Conservation (phyloP, 2,329 filamentous ascomycete genomes). For the Fusarium euwallaceae region DNA sequence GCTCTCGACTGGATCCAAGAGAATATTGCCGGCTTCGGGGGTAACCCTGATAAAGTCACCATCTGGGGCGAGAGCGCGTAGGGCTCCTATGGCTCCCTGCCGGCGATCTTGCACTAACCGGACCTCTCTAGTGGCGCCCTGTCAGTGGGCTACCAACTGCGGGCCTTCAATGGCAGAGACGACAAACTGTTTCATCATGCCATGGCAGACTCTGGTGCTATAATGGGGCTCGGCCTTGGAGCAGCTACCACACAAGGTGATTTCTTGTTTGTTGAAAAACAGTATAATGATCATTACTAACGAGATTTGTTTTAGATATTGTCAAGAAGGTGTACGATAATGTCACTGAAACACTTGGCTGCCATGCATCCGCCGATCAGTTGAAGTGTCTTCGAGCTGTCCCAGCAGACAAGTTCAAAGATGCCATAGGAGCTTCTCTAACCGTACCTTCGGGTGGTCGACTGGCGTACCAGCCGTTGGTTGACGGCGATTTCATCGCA, state of each 20-base stretch:
- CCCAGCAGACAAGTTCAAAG: background rate
- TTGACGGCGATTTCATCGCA: background rate
- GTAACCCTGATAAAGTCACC: background rate
- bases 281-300: background rate
- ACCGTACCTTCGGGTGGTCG: background rate
- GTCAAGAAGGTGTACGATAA: background rate
- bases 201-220: background rate
- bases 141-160: background rate
- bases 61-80: background rate
- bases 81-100: background rate
- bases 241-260: background rate
- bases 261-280: background rate
- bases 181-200: background rate
- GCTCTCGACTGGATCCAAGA: background rate
- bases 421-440: background rate
- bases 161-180: background rate
- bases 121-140: background rate
- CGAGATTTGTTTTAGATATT: background rate
- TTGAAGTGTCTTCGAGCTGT: background rate
- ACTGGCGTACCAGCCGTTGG: background rate
- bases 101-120: background rate
- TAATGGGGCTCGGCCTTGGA: background rate
- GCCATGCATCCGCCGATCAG: background rate
- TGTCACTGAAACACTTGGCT: background rate
- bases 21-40: background rate